Percentiles rank a stretch among this genome's conserved stretches.
phyloP scores from a whole-genome alignment of 495 filamentous ascomycete species.

The Parmelia sp. region DNA sequence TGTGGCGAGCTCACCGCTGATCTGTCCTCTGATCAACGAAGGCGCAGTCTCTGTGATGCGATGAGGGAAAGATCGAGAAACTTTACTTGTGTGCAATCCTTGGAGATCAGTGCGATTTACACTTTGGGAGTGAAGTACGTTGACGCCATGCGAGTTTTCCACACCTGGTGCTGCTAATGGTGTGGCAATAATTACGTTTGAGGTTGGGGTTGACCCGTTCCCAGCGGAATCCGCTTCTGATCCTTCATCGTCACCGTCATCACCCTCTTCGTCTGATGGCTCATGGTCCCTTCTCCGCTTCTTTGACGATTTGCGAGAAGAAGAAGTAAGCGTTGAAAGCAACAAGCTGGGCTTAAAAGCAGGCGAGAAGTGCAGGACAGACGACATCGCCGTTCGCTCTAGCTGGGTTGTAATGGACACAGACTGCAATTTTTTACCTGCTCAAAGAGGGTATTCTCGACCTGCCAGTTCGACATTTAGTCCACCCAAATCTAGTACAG shows the following conservation, averaged over 20 bases:
- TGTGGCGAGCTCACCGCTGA: slow-evolving; percentile 11
- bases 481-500: background rate
- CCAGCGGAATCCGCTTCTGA: background rate
- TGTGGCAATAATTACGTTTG: background rate
- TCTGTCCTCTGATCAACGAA: background rate
- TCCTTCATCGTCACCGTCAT: background rate
- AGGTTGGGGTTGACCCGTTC: background rate
- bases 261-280: background rate
- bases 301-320: background rate
- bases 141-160: slow-evolving; percentile 36
- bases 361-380: slow-evolving; percentile 11
- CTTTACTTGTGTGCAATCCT: slow-evolving; percentile 39
- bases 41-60: background rate
- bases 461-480: background rate
- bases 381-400: background rate
- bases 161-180: background rate
- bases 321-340: background rate
- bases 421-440: no score
- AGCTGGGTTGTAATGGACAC: background rate
- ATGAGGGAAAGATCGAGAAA: slow-evolving; percentile 35
- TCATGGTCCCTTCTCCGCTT: slow-evolving; percentile 8
- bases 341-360: slow-evolving; percentile 7
- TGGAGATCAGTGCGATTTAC: slow-evolving; percentile 42
- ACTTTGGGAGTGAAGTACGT: slow-evolving; percentile 42
- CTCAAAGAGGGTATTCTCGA: background rate